phyloP scores from a whole-genome alignment of 2,329 filamentous ascomycete species.

The Drechmeria coniospora region DNA sequence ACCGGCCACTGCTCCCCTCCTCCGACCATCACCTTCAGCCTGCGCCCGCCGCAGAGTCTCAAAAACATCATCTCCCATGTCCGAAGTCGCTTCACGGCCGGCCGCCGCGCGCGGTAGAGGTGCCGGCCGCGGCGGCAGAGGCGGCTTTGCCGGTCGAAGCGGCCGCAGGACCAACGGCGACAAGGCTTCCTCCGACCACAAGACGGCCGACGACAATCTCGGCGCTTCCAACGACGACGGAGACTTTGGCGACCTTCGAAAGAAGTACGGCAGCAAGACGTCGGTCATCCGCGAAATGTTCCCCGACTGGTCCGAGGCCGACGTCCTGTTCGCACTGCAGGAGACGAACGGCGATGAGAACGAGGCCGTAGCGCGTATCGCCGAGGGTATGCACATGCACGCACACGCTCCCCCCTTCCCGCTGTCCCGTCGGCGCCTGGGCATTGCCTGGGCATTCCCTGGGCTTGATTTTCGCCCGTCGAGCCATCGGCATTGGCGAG shows the following conservation, averaged over 20 bases:
- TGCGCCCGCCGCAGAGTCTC: constrained; percentile 8
- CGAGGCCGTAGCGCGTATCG: constrained; percentile 60
- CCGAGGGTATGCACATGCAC: constrained; percentile 44
- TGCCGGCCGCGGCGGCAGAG: constrained; percentile 72
- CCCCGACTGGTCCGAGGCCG: constrained; percentile 87
- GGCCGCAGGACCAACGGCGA: constrained; percentile 67
- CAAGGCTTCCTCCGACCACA: constrained; percentile 35
- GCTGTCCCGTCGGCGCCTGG: not conserved
- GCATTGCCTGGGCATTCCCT: too few relatives aligned
- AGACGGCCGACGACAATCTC: constrained; percentile 41
- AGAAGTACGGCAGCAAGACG: constrained; percentile 69
- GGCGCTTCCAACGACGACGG: constrained; percentile 62
- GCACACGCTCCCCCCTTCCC: constrained; percentile 3
- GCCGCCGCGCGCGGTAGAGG: constrained; percentile 78
- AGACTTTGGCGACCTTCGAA: constrained; percentile 84
- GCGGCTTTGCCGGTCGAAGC: constrained; percentile 56
- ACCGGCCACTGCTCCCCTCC: constrained; percentile 15
- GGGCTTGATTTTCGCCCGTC: too few relatives aligned
- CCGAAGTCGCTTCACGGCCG: constrained; percentile 80
- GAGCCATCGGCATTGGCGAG: too few relatives aligned
- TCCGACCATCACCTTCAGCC: constrained; percentile 4
- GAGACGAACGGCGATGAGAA: constrained; percentile 73
- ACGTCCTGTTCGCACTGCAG: constrained; percentile 82
- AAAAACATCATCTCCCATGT: constrained; percentile 51
- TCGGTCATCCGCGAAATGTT: constrained; percentile 82